Evolutionary conservation across 345 rosid species (phyloP).

Genomic region (Populus euphratica): DNA sequence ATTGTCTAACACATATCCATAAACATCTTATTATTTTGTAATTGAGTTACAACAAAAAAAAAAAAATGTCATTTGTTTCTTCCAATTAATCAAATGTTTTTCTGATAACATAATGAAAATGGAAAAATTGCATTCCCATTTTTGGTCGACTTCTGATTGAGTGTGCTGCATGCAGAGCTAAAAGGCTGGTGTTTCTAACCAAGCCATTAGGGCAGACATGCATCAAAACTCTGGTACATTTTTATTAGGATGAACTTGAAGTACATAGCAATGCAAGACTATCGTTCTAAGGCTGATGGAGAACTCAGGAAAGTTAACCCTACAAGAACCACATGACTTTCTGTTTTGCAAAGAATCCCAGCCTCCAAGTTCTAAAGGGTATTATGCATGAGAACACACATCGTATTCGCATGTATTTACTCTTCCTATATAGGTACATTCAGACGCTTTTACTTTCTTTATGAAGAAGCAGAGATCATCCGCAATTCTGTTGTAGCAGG

Average conservation of each 20-base stretch:
- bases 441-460: background rate
- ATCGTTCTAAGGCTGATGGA: background rate
- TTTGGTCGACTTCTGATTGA: background rate
- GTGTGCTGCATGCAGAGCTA: background rate
- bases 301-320: background rate
- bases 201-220: background rate
- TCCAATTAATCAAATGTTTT: background rate
- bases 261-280: background rate
- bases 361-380: background rate
- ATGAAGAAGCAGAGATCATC: background rate
- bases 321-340: background rate
- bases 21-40: background rate
- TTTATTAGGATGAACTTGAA: background rate
- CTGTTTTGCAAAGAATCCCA: background rate
- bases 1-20: too few relatives aligned
- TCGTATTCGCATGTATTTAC: constrained; percentile 1
- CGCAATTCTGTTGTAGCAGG: background rate
- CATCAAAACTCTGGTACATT: background rate
- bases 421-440: background rate
- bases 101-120: background rate
- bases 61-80: background rate
- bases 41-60: background rate
- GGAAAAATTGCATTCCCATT: background rate
- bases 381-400: background rate
- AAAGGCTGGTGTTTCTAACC: background rate